Conservation (phyloP, 2,329 filamentous ascomycete species). For the Fusarium tricinctum region DNA sequence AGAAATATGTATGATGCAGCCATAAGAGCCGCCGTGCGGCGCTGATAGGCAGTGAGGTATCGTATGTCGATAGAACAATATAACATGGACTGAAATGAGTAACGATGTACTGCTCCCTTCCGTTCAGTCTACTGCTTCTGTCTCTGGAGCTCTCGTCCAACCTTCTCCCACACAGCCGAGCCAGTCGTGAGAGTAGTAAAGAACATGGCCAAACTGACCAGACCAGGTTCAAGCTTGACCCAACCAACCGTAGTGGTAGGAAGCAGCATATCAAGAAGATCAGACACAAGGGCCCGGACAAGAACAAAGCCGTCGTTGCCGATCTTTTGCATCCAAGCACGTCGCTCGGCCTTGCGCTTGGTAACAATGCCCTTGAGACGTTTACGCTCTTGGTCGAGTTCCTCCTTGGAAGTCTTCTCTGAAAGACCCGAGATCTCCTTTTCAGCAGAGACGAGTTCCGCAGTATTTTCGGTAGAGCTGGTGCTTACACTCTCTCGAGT, state of each 20-base stretch:
- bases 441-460: constrained; percentile 28
- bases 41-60: background rate
- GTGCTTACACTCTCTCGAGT: constrained; percentile 50
- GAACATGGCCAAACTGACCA: constrained; percentile 71
- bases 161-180: constrained; percentile 72
- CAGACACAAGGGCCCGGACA: constrained; percentile 65
- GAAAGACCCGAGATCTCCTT: constrained; percentile 39
- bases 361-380: constrained; percentile 54
- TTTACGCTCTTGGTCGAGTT: constrained; percentile 53
- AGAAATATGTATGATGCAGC: background rate
- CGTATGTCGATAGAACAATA: constrained; percentile 14
- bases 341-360: constrained; percentile 53
- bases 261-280: constrained; percentile 72
- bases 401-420: constrained; percentile 41
- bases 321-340: constrained; percentile 50
- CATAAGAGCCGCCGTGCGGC: background rate
- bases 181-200: constrained; percentile 73
- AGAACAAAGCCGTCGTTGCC: constrained; percentile 54
- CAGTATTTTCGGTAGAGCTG: constrained; percentile 45
- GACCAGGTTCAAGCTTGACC: constrained; percentile 65
- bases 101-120: background rate
- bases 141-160: constrained; percentile 49
- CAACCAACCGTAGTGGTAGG: constrained; percentile 73
- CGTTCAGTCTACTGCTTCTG: constrained; percentile 22
- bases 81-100: constrained; percentile 7